phyloP scores from a whole-genome alignment of 768 basidiomycete species.

The Termitomyces sp. region DNA sequence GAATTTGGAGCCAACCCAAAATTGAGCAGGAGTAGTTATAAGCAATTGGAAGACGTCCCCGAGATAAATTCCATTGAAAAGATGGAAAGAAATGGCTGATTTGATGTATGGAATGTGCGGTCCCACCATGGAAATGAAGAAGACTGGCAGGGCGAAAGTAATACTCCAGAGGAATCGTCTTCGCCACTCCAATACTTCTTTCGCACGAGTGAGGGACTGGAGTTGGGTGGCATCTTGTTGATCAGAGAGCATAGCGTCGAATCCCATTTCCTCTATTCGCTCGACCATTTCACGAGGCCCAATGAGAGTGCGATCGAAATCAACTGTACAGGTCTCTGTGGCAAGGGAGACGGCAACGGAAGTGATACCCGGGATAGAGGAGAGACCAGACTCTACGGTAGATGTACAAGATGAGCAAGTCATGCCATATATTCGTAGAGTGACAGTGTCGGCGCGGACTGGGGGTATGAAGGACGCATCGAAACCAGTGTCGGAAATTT shows the following conservation, averaged over 20 bases:
- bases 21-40: conserved; percentile 90
- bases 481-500: conserved; percentile 92
- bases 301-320: conserved; percentile 71
- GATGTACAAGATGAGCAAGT: conserved; percentile 82
- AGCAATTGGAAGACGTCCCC: conserved; percentile 75
- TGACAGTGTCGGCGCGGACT: conserved; percentile 62
- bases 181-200: conserved; percentile 92
- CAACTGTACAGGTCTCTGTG: conserved; percentile 71
- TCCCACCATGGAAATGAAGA: conserved; percentile 86
- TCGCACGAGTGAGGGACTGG: conserved; percentile 80
- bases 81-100: conserved; percentile 44
- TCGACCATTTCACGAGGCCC: conserved; percentile 89
- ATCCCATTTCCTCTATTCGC: conserved; percentile 84
- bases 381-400: conserved; percentile 71
- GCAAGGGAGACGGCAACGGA: conserved; percentile 72
- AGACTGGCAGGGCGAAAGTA: conserved; percentile 88
- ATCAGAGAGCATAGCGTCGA: conserved; percentile 83
- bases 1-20: conserved; percentile 87
- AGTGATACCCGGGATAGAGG: conserved; percentile 68
- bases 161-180: conserved; percentile 71
- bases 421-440: conserved; percentile 88
- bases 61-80: conserved; percentile 72
- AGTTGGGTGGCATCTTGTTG: conserved; percentile 82
- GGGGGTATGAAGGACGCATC: conserved; percentile 79
- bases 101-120: conserved; percentile 63